Conservation (phyloP, 106 monocot species). For the Xerophyta viscosa region DNA sequence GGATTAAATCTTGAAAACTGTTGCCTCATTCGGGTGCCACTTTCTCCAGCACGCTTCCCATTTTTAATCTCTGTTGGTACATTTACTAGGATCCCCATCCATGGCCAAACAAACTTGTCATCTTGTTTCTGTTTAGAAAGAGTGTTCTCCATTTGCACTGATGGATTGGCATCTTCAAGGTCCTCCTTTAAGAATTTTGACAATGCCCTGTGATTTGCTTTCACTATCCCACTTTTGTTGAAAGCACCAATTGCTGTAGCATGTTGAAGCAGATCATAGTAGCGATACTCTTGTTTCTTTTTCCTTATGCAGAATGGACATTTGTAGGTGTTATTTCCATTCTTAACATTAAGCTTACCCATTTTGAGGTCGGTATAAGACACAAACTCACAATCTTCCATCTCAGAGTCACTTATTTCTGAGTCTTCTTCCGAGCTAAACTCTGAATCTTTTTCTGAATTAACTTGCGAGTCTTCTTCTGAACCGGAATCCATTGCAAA, state of each 20-base stretch:
- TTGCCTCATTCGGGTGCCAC: slow-evolving; percentile 32
- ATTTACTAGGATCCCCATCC: slow-evolving; percentile 77
- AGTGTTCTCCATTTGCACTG: slow-evolving; percentile 9
- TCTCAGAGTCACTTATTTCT: slow-evolving; percentile 34
- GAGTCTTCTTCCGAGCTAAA: slow-evolving; percentile 18
- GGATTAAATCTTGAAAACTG: slow-evolving; percentile 46
- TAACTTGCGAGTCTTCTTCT: too few species aligned
- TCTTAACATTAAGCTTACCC: slow-evolving; percentile 11
- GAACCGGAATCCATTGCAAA: too few species aligned
- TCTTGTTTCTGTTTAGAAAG: slow-evolving; percentile 13
- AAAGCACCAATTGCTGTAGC: slow-evolving; percentile 30
- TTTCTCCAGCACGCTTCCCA: slow-evolving; percentile 33
- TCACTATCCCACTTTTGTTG: slow-evolving; percentile 27
- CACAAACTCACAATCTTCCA: slow-evolving; percentile 22
- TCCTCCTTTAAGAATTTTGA: slow-evolving; percentile 41
- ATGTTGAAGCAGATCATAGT: slow-evolving; percentile 60
- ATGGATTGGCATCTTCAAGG: slow-evolving; percentile 7
- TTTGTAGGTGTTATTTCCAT: slow-evolving; percentile 18
- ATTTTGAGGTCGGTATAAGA: slow-evolving; percentile 14
- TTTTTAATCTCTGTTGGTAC: slow-evolving; percentile 37
- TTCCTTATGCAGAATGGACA: slow-evolving; percentile 54
- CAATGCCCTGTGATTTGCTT: slow-evolving; percentile 52
- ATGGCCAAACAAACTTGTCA: slow-evolving; percentile 70
- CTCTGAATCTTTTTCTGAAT: too few species aligned
- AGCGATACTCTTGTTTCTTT: slow-evolving; percentile 46